A percentile compares a stretch with the other conserved stretches of the same genome.
phyloP scores from a whole-genome alignment of 2,329 filamentous ascomycete species.

The Cladosporium cucumerinum region DNA sequence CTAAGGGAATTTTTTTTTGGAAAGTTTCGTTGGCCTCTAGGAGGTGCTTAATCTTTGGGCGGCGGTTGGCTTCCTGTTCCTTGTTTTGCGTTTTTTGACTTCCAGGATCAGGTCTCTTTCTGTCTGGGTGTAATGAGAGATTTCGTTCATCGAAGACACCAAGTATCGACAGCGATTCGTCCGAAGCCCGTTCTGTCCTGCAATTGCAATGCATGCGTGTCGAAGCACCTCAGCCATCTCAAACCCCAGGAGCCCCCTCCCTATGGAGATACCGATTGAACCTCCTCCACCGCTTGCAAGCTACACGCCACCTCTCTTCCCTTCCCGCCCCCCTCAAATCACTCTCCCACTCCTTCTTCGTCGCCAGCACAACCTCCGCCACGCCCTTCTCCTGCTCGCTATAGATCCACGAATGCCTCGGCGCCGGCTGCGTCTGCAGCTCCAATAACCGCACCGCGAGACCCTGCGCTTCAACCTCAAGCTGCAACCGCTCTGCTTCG shows the following conservation, averaged over 20 bases:
- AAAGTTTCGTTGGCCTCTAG: background rate
- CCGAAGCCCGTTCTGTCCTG: background rate
- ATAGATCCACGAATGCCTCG: conserved; percentile 30
- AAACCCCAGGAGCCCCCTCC: background rate
- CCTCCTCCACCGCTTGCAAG: conserved; percentile 8
- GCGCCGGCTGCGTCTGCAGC: conserved; percentile 26
- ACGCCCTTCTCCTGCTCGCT: conserved; percentile 27
- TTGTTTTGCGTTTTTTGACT: background rate
- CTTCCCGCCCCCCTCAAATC: conserved; percentile 3
- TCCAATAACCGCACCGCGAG: conserved; percentile 31
- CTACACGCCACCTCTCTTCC: conserved; percentile 4
- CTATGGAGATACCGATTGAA: conserved; percentile 17
- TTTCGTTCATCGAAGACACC: background rate
- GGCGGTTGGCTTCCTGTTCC: background rate
- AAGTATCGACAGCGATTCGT: background rate
- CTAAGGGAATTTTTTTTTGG: background rate
- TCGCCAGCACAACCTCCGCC: conserved; percentile 22
- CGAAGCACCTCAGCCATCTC: background rate
- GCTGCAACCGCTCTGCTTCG: conserved; percentile 21
- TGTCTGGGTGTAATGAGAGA: background rate
- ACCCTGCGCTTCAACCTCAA: conserved; percentile 32
- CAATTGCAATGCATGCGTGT: background rate
- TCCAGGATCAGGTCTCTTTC: background rate
- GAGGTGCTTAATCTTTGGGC: background rate
- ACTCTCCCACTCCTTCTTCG: conserved; percentile 23